Conservation (phyloP, 441 rosid genomes). For the Cnidoscolus chayamansa region DNA sequence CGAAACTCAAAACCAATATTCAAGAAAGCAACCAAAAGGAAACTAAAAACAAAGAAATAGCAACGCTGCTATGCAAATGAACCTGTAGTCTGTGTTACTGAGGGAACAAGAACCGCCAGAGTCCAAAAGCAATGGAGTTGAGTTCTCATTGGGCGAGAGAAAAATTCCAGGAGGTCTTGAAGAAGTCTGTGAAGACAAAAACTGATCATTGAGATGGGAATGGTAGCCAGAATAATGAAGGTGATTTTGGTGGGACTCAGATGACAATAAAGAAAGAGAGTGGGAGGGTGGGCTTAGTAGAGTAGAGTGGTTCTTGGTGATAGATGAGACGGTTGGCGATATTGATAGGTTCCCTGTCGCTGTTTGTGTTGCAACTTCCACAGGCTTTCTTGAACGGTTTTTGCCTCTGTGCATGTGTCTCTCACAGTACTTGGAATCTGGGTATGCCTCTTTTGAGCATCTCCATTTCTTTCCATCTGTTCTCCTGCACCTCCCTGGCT, state of each 20-base stretch:
- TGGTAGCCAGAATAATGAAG: conserved; percentile 24
- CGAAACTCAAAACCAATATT: background rate
- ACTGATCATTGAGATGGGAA: conserved; percentile 28
- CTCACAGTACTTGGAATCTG: conserved; percentile 95
- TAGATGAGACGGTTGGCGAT: conserved; percentile 30
- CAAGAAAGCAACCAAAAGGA: background rate
- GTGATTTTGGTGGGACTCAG: conserved; percentile 34
- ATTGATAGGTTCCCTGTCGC: conserved; percentile 29
- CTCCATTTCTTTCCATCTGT: conserved; percentile 99
- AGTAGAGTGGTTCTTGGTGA: conserved; percentile 27
- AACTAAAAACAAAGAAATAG: background rate
- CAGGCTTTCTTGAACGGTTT: conserved; percentile 99
- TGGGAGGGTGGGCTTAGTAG: conserved; percentile 25
- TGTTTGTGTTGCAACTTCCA: conserved; percentile 52
- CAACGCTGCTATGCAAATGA: background rate
- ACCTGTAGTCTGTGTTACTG: conserved; percentile 53
- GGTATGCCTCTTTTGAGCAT: conserved; percentile 93
- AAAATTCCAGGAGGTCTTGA: conserved; percentile 35
- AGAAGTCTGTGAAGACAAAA: conserved; percentile 32
- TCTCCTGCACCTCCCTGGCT: conserved; percentile 92
- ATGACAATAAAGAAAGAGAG: conserved; percentile 34
- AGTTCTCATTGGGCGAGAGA: conserved; percentile 36
- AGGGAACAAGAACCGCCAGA: conserved; percentile 41
- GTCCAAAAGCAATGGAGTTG: conserved; percentile 41
- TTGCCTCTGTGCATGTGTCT: conserved; percentile 99